Evolutionary conservation across 2,329 filamentous ascomycete genomes (phyloP), one percentile per base, ranked within the genome.

Genomic region (Immersiporthe knoxdaviesiana): DNA sequence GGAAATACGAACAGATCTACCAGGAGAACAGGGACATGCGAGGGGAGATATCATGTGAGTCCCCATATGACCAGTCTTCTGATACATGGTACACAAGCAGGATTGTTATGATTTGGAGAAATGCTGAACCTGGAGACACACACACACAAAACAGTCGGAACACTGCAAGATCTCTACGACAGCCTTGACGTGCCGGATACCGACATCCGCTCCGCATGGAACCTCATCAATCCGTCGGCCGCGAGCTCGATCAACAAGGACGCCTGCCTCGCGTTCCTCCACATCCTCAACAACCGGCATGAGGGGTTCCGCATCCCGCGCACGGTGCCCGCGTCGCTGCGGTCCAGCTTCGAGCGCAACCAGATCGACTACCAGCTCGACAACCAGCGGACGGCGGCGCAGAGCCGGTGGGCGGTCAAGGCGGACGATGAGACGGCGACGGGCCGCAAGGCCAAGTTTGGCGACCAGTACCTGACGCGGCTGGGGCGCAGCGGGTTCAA

Each of bases 1-100:
- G 88, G 73, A 98, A 97, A 81, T 99, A 99, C 82, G 94, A 97
- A 81, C 93, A 95, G 75, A 99, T 99, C 81, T 99, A 98, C 82
- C 92, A 91, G 73, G 94, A 97, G 76, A 97, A 94, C 82, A 89
- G 94, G 71, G 92, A 97, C 79, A 88, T 91, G 78, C 90, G 94
- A 65, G 96, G 96, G 73, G 93, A 97, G 76, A 87, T 94, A 74
- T 85, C 90, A 69, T 94, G 91, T 93, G 78, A 76, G 90, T 30
- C n/a, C n/a, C n/a, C n/a, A n/a, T 52, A 2, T 18, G 21, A 37
- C 8, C 12, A 27, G 24, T 14, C 16, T 8, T 30, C 11, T 16
- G 14, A 2, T 1, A 10, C n/a, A n/a, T n/a, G 10, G 44, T 47
- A n/a, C 21, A 47, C 44, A n/a, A n/a, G 44, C 44, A 47, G 3